Conservation (phyloP, 1,284 basidiomycete species). For the Rhodotorula sp. region DNA sequence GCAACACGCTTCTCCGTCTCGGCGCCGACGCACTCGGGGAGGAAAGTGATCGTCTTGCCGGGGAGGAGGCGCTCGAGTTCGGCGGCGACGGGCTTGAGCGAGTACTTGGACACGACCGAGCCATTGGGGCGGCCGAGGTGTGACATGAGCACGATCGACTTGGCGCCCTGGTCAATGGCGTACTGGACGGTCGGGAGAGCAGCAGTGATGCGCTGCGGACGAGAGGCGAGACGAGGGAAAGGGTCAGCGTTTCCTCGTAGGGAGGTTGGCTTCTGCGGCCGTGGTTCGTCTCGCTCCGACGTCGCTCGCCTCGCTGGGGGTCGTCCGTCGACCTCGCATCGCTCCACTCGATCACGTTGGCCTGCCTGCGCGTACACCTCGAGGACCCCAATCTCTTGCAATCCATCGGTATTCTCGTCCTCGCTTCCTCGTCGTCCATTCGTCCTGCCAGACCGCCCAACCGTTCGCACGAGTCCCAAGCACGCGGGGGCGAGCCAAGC, state of each 20-base stretch:
- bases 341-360: too few species aligned
- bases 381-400: background rate
- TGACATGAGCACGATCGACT: slow-evolving; percentile 85
- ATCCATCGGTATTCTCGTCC: slow-evolving; percentile 14
- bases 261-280: too few species aligned
- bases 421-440: too few species aligned
- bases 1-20: slow-evolving; percentile 75
- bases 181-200: slow-evolving; percentile 95
- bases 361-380: background rate
- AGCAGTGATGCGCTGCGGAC: slow-evolving; percentile 83
- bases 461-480: too few species aligned
- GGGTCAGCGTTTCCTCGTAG: background rate
- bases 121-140: slow-evolving; percentile 97
- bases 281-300: too few species aligned
- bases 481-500: background rate
- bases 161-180: slow-evolving; percentile 78
- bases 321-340: too few species aligned
- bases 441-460: too few species aligned
- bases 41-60: slow-evolving; percentile 70
- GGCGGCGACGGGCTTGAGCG: slow-evolving; percentile 74
- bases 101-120: slow-evolving; percentile 83
- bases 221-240: background rate
- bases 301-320: too few species aligned
- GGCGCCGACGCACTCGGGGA: slow-evolving; percentile 80
- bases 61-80: slow-evolving; percentile 45